Evolutionary conservation across 140 eudicot species (phyloP).

Genomic region (Anethum foeniculum): DNA sequence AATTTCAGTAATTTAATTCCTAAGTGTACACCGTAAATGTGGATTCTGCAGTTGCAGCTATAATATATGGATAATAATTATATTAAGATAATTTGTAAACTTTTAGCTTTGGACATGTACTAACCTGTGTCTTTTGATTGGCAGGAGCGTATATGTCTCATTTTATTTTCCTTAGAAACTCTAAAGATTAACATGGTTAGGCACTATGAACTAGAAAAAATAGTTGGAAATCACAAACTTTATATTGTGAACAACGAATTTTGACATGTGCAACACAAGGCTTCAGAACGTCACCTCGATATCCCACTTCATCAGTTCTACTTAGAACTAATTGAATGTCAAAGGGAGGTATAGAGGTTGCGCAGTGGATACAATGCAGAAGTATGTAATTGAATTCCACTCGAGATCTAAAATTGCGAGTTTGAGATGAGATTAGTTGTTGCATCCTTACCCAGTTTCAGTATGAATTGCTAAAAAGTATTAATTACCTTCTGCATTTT

Average conservation of each 20-base stretch:
- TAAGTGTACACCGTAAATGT: too few relatives aligned
- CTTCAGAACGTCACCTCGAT: neutral
- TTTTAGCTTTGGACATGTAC: too few relatives aligned
- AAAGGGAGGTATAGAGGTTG: neutral
- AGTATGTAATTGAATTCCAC: constrained; percentile 37
- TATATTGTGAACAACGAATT: neutral
- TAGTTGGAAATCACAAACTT: neutral
- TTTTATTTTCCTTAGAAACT: too few relatives aligned
- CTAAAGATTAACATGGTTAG: neutral
- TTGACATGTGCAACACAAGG: neutral
- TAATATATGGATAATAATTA: too few relatives aligned
- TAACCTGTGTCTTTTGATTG: too few relatives aligned
- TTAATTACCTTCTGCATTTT: too few relatives aligned
- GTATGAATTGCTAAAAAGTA: constrained; percentile 38
- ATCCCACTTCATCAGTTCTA: neutral
- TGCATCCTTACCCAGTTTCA: constrained; percentile 41
- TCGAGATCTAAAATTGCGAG: constrained; percentile 35
- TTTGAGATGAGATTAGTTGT: constrained; percentile 30
- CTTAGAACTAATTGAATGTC: neutral
- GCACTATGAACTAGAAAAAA: constrained; percentile 15
- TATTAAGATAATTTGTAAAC: too few relatives aligned
- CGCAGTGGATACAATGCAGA: constrained; percentile 4
- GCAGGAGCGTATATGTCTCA: too few relatives aligned
- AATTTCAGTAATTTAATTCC: too few relatives aligned
- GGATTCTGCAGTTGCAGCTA: too few relatives aligned